Conservation (phyloP, 768 basidiomycete genomes). For the Hydnum rufescens region DNA sequence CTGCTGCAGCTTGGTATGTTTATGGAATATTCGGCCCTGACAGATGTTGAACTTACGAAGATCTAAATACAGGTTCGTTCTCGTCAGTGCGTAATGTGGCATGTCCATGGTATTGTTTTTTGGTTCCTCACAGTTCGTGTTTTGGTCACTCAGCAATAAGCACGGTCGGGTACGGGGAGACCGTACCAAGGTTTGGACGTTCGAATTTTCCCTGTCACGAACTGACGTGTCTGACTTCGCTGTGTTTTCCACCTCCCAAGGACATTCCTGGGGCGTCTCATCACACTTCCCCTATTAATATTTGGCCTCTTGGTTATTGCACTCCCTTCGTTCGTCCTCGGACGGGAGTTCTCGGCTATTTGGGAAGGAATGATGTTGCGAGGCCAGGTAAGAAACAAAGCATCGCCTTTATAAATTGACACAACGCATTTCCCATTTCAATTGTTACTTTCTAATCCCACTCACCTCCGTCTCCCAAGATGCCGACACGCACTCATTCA, state of each 20-base stretch:
- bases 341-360: slow-evolving; percentile 74
- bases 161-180: slow-evolving; percentile 83
- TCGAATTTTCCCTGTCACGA: too few species aligned
- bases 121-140: slow-evolving; percentile 25
- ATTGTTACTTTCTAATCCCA: too few species aligned
- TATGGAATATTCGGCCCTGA: neutral
- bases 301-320: slow-evolving; percentile 82
- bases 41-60: neutral
- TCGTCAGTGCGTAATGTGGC: slow-evolving; percentile 12
- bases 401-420: too few species aligned
- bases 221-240: too few species aligned
- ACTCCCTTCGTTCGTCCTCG: slow-evolving; percentile 78
- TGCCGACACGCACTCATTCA: too few species aligned
- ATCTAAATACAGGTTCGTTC: slow-evolving; percentile 19
- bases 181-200: too few species aligned
- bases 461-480: too few species aligned
- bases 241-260: too few species aligned
- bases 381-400: too few species aligned
- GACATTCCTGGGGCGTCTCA: slow-evolving; percentile 66
- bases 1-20: slow-evolving; percentile 45
- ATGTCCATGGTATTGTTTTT: neutral
- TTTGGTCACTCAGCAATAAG: slow-evolving; percentile 66
- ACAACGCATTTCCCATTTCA: too few species aligned
- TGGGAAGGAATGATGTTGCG: slow-evolving; percentile 59
- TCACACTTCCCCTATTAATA: slow-evolving; percentile 70